phyloP scores from a whole-genome alignment of 208 protist species.

The Leptomonas pyrrhocoris region DNA sequence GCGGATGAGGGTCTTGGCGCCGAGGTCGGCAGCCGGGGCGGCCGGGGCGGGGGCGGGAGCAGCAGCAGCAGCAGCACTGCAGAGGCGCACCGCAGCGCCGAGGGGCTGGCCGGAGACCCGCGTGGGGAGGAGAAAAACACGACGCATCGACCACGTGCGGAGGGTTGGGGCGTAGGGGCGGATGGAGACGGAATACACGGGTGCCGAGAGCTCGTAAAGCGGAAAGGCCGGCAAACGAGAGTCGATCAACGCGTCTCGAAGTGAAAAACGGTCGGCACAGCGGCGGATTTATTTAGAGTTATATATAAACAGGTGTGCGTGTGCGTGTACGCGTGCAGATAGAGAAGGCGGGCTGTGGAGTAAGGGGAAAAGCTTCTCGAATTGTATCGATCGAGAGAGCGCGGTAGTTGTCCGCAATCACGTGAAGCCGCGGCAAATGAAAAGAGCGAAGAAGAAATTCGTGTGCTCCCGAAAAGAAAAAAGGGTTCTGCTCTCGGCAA shows the following conservation, averaged over 20 bases:
- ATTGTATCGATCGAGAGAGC: not conserved
- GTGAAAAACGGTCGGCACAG: too few relatives aligned
- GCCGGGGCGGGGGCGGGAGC: constrained; percentile 32
- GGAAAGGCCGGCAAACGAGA: too few relatives aligned
- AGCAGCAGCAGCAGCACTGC: constrained; percentile 62
- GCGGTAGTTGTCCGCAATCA: not conserved
- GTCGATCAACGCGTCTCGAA: too few relatives aligned
- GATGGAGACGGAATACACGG: too few relatives aligned
- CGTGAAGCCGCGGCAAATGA: not conserved
- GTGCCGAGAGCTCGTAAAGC: too few relatives aligned
- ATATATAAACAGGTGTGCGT: not conserved
- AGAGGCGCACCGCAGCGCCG: constrained; percentile 34
- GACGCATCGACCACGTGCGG: constrained; percentile 20
- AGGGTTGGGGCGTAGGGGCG: not conserved
- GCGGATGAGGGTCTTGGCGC: constrained; percentile 63
- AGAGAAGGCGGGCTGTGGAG: not conserved
- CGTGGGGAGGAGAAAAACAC: constrained; percentile 1
- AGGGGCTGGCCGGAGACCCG: not conserved
- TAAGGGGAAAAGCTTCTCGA: not conserved
- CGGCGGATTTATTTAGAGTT: not conserved
- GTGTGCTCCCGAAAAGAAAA: not conserved
- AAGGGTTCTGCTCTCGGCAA: too few relatives aligned
- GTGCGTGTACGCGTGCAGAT: too few relatives aligned
- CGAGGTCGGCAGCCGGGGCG: constrained; percentile 17
- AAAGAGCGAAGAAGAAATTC: not conserved